phyloP scores from a whole-genome alignment of 2,329 filamentous ascomycete genomes.

The Cercospora zeae-maydis region DNA sequence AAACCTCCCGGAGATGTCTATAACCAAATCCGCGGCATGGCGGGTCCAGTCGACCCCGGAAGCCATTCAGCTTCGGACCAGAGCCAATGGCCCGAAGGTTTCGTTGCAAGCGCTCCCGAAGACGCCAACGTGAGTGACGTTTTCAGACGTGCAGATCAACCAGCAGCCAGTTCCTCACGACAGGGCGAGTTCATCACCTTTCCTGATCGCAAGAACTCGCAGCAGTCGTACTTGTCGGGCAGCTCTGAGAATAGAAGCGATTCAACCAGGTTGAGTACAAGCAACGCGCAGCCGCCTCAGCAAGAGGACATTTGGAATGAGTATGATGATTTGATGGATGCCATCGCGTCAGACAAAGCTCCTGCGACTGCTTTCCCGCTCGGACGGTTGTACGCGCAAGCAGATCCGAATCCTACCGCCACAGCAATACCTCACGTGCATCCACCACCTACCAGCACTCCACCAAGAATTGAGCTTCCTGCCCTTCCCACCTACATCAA shows the following conservation, averaged over 20 bases:
- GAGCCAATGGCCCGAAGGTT: conserved; percentile 14
- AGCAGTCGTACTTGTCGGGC: conserved; percentile 59
- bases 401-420: neutral
- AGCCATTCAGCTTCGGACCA: conserved; percentile 28
- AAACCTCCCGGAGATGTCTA: conserved; percentile 30
- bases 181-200: conserved; percentile 68
- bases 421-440: conserved; percentile 12
- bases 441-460: conserved; percentile 14
- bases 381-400: conserved; percentile 38
- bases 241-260: conserved; percentile 56
- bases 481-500: conserved; percentile 11
- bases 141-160: neutral
- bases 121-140: neutral
- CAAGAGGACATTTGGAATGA: conserved; percentile 95
- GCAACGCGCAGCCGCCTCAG: conserved; percentile 23
- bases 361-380: conserved; percentile 52
- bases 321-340: conserved; percentile 82
- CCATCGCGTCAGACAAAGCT: conserved; percentile 54
- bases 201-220: conserved; percentile 68
- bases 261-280: conserved; percentile 41
- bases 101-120: neutral
- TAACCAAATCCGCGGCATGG: conserved; percentile 35
- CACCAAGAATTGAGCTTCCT: conserved; percentile 20
- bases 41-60: conserved; percentile 30
- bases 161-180: conserved; percentile 17